These are phyloP conservation scores for Phytophthora uliginosa DNA, from an alignment of 352 stramenopile species.

Conservation along the genomic window DNA sequence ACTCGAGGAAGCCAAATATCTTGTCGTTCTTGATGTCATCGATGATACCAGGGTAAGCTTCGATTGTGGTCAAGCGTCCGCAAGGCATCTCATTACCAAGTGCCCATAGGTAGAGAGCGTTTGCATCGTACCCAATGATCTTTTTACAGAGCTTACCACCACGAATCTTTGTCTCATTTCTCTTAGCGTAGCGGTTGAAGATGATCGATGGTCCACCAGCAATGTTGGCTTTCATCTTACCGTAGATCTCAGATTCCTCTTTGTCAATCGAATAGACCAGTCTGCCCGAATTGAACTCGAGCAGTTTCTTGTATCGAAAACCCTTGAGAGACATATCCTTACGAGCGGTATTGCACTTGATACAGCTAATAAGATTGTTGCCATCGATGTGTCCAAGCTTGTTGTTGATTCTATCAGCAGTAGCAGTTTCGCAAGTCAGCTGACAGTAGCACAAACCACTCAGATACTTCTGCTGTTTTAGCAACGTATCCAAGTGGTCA, in stretches of 20 bases:
- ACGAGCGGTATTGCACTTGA: conserved; percentile 31
- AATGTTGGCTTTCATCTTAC: conserved; percentile 15
- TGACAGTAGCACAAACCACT: conserved; percentile 26
- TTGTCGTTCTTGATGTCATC: conserved; percentile 23
- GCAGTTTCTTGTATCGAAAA: conserved; percentile 32
- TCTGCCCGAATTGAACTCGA: conserved; percentile 22
- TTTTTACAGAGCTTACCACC: conserved; percentile 20
- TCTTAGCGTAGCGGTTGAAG: conserved; percentile 14
- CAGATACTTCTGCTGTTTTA: conserved; percentile 19
- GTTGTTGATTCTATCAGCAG: conserved; percentile 17
- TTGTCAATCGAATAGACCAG: conserved; percentile 11
- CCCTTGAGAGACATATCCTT: conserved; percentile 36
- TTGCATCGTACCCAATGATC: conserved; percentile 22
- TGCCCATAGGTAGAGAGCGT: conserved; percentile 7
- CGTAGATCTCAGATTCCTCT: conserved; percentile 7
- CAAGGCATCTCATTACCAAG: conserved; percentile 40
- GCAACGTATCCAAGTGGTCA: too few species aligned
- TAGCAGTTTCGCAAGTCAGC: conserved; percentile 26
- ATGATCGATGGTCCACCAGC: neutral
- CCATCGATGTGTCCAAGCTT: neutral
- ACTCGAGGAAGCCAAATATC: neutral
- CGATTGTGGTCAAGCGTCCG: conserved; percentile 14
- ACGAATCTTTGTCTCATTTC: conserved; percentile 8
- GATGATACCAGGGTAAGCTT: conserved; percentile 1
- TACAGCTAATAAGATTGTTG: conserved; percentile 21